A percentile compares a stretch with the other conserved stretches of the same genome.
Evolutionary conservation across 805 yeast species (phyloP).

Genomic region (Sungouiella thailandica): DNA sequence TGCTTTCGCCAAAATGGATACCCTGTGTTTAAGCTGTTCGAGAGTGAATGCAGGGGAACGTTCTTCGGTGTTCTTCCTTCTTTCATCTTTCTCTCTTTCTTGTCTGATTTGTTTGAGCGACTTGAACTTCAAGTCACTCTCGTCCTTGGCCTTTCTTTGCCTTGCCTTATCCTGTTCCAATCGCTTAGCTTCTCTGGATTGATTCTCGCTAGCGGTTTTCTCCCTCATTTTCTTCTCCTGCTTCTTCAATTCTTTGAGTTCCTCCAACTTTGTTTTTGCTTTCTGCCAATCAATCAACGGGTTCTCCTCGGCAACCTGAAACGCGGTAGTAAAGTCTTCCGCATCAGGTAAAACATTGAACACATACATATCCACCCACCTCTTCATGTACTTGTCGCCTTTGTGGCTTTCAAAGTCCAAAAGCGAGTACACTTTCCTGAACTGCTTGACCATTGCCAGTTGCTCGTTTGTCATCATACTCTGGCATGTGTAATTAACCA

Average conservation of each 20-base stretch:
- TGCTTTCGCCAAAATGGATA: constrained; percentile 5
- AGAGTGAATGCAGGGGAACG: background rate
- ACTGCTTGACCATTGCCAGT: constrained; percentile 7
- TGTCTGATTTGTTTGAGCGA: constrained; percentile 26
- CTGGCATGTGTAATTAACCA: constrained; percentile 26
- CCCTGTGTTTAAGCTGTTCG: background rate
- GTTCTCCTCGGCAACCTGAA: constrained; percentile 21
- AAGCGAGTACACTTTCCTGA: constrained; percentile 10
- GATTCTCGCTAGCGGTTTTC: constrained; percentile 12
- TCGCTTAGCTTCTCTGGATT: constrained; percentile 16
- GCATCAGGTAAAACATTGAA: constrained; percentile 31
- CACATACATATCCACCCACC: constrained; percentile 28
- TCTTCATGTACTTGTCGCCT: constrained; percentile 15
- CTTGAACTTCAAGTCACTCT: constrained; percentile 24
- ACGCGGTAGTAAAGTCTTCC: constrained; percentile 25
- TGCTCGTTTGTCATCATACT: constrained; percentile 10
- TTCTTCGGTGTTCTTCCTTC: background rate
- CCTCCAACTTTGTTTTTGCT: constrained; percentile 10
- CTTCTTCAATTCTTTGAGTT: constrained; percentile 7
- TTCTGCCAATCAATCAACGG: constrained; percentile 8
- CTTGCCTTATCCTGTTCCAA: constrained; percentile 13
- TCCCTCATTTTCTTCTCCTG: constrained; percentile 3
- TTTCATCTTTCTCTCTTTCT: constrained; percentile 6
- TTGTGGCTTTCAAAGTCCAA: constrained; percentile 3
- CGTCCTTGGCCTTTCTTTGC: constrained; percentile 13